Percentiles rank a stretch among this genome's conserved stretches.
These are phyloP conservation scores for Microcyclospora tardicrescens DNA, from an alignment of 2,329 filamentous ascomycete species.

Conservation along the genomic window DNA sequence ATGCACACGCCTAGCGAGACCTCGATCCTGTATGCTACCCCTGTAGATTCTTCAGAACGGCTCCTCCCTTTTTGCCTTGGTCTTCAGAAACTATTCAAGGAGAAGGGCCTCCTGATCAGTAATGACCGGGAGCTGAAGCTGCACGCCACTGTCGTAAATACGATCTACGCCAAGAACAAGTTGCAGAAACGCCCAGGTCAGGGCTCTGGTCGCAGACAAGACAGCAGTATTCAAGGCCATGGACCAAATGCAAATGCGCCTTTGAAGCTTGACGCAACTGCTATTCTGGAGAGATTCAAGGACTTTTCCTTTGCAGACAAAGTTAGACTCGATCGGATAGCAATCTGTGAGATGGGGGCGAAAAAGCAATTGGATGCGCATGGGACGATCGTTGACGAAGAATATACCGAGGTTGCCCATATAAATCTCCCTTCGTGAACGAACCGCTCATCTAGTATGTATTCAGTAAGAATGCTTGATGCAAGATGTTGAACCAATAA, in stretches of 20 bases:
- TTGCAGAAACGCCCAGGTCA: slow-evolving; percentile 10
- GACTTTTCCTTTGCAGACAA: slow-evolving; percentile 59
- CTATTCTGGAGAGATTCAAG: slow-evolving; percentile 41
- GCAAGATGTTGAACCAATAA: too few species aligned
- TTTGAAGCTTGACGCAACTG: slow-evolving; percentile 29
- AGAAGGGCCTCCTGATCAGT: slow-evolving; percentile 42
- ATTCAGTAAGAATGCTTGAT: too few species aligned
- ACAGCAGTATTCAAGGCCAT: slow-evolving; percentile 11
- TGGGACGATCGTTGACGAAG: slow-evolving; percentile 38
- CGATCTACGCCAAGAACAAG: slow-evolving; percentile 53
- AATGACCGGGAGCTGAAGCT: slow-evolving; percentile 55
- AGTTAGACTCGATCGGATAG: slow-evolving; percentile 55
- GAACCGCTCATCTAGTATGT: too few species aligned
- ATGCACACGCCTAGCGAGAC: slow-evolving; percentile 49
- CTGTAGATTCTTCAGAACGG: slow-evolving; percentile 39
- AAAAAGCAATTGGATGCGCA: slow-evolving; percentile 44
- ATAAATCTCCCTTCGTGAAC: slow-evolving; percentile 7
- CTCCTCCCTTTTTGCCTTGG: slow-evolving; percentile 46
- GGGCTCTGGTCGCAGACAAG: neutral
- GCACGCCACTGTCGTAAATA: slow-evolving; percentile 80
- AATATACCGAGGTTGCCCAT: slow-evolving; percentile 38
- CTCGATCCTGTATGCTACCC: slow-evolving; percentile 53
- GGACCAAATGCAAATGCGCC: slow-evolving; percentile 23
- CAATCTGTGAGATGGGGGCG: slow-evolving; percentile 81
- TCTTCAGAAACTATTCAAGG: slow-evolving; percentile 43